These are phyloP conservation scores for Candida golubevii DNA, from an alignment of 805 yeast genomes.

Conservation along the genomic window DNA sequence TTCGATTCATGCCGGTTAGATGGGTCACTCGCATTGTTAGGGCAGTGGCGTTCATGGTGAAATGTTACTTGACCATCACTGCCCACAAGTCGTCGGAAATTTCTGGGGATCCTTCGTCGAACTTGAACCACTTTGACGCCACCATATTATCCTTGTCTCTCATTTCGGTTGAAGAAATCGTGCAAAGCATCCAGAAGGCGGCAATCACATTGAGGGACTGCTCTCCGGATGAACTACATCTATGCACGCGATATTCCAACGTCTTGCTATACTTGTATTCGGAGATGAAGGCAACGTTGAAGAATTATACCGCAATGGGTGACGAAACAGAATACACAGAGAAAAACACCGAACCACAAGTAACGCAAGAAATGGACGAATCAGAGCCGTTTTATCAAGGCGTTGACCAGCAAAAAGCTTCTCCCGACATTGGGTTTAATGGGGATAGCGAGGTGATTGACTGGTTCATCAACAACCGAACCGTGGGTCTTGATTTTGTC, in stretches of 20 bases:
- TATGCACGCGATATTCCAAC: conserved; percentile 75
- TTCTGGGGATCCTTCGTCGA: conserved; percentile 12
- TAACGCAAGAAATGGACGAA: conserved; percentile 9
- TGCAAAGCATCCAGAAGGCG: conserved; percentile 61
- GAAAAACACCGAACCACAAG: not conserved
- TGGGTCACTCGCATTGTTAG: conserved; percentile 85
- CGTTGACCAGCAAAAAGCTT: conserved; percentile 3
- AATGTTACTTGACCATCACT: conserved; percentile 69
- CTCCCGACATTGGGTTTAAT: conserved; percentile 15
- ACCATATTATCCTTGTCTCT: conserved; percentile 56
- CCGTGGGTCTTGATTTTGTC: conserved; percentile 40
- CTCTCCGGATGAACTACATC: conserved; percentile 84
- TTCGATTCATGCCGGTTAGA: conserved; percentile 83
- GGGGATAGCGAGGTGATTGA: conserved; percentile 43
- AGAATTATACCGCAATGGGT: conserved; percentile 11
- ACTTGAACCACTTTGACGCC: conserved; percentile 36
- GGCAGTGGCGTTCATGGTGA: conserved; percentile 86
- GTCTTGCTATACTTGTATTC: conserved; percentile 72
- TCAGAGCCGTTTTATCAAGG: conserved; percentile 5
- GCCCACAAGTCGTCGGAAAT: conserved; percentile 33
- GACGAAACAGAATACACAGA: not conserved
- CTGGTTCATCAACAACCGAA: conserved; percentile 38
- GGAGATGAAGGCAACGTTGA: conserved; percentile 56
- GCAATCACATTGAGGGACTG: conserved; percentile 75
- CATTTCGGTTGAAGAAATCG: conserved; percentile 67